A percentile compares a stretch with the other conserved stretches of the same genome.
These are phyloP conservation scores for Aspergillus alliaceus DNA, from an alignment of 2,329 filamentous ascomycete genomes.

Conservation along the genomic window DNA sequence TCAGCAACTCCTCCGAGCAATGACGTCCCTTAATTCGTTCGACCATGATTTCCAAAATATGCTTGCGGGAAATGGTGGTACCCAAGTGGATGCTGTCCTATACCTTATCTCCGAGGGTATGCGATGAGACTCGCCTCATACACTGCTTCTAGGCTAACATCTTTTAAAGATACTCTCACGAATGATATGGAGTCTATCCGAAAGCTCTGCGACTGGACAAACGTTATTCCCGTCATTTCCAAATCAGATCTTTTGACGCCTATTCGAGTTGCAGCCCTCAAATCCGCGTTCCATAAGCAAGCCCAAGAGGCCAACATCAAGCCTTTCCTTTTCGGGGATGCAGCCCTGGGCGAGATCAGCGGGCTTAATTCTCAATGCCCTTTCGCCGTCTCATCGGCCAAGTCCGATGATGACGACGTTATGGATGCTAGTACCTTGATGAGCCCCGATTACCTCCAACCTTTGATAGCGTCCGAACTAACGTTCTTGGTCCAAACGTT, in stretches of 20 bases:
- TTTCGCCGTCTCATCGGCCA: slow-evolving; percentile 76
- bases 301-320: slow-evolving; percentile 53
- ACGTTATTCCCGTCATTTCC: slow-evolving; percentile 79
- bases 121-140: slow-evolving; percentile 22
- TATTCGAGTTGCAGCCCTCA: slow-evolving; percentile 59
- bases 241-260: slow-evolving; percentile 69
- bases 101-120: slow-evolving; percentile 76
- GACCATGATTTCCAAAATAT: slow-evolving; percentile 75
- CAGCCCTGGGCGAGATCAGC: slow-evolving; percentile 23
- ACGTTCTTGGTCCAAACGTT: slow-evolving; percentile 66
- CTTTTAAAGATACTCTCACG: slow-evolving; percentile 53
- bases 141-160: neutral
- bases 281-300: slow-evolving; percentile 49
- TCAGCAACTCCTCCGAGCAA: slow-evolving; percentile 63
- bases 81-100: slow-evolving; percentile 80
- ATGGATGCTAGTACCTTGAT: slow-evolving; percentile 95
- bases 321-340: slow-evolving; percentile 65
- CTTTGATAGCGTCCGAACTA: slow-evolving; percentile 75
- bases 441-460: slow-evolving; percentile 85
- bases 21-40: slow-evolving; percentile 60
- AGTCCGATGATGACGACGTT: slow-evolving; percentile 69
- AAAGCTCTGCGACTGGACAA: slow-evolving; percentile 70
- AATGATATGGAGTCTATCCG: slow-evolving; percentile 72
- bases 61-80: slow-evolving; percentile 77
- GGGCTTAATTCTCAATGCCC: slow-evolving; percentile 45